Evolutionary conservation across 139 green algal genomes (phyloP), one percentile per base, ranked within the genome.

Genomic region (Limnomonas spitsbergensis): DNA sequence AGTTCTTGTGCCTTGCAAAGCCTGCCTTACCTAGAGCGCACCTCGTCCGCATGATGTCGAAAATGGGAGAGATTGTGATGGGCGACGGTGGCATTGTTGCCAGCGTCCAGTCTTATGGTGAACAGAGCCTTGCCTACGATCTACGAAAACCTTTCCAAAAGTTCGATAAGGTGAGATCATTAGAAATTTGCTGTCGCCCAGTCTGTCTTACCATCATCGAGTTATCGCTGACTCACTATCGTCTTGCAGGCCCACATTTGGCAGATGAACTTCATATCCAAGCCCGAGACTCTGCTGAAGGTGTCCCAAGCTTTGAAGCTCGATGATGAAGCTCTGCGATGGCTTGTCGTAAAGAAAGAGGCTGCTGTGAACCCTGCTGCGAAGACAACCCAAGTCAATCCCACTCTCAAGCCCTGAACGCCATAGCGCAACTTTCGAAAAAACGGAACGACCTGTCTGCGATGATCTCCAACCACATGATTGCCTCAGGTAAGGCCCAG

Each of bases 1-100:
- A 96, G 81, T 78, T 97, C 34, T 89, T 97, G 27, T 91, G 84
- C 74, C 53, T 97, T 35, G 85, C 85, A 9, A 88, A 87, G 81
- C 90, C 89, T 0, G 39, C 73, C 2, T 40, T 93, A 9, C 20
- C 72, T 3, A 70, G 78, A 14, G 29, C 66, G 0, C 69, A 84
- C 7, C 31, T 92, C 34, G 74, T 73, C 2, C 7, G 69, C 0
- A 85, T 95, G 37, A 88, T 96, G 29, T 77, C 83, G 20, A 73
- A 42, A 1, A 76, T 89, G 0, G 88, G 87, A 26, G 73, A 72
- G 26, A 31, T 81, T n/a, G 84, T 96, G 4, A 83, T 92, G 36
- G 69, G 79, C 35, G 77, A 86, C 2, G 85, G 84, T n/a, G 92
- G 91, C 40, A 85, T 97, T 0, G 6, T 97, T 20, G 94, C 89